A percentile compares a stretch with the other conserved stretches of the same genome.
Conservation (phyloP, 148 eudicot genomes). For the Pouteria glomerata region DNA sequence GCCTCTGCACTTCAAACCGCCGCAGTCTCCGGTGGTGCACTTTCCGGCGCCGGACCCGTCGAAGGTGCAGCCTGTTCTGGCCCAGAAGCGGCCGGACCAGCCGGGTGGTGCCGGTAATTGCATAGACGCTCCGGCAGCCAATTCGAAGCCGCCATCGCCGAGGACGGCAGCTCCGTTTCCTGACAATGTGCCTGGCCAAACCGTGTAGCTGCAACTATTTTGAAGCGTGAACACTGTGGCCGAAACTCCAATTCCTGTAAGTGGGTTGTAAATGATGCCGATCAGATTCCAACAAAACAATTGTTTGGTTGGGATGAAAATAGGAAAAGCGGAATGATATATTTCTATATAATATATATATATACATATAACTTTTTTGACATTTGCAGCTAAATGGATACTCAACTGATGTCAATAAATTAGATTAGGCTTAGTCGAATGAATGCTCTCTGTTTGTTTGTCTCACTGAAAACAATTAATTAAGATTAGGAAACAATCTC, state of each 20-base stretch:
- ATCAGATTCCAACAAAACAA: no score
- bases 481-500: no score
- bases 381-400: no score
- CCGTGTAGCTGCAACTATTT: constrained; percentile 55
- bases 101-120: constrained; percentile 49
- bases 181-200: constrained; percentile 77
- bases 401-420: no score
- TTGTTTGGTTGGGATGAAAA: no score
- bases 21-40: constrained; percentile 50
- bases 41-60: constrained; percentile 31
- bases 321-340: no score
- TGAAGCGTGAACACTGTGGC: constrained; percentile 53
- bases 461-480: no score
- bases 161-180: constrained; percentile 45
- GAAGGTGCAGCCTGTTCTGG: constrained; percentile 71
- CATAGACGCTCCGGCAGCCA: constrained; percentile 43
- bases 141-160: constrained; percentile 42
- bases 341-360: no score
- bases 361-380: no score
- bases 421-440: no score
- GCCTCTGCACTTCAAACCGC: constrained; percentile 40
- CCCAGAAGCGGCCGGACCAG: constrained; percentile 98
- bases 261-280: no score
- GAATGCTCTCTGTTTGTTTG: no score
- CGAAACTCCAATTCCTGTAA: constrained; percentile 23